Percentiles rank a stretch among this genome's conserved stretches.
phyloP scores from a whole-genome alignment of 2,329 filamentous ascomycete species.

The Phaeomoniella chlamydospora region DNA sequence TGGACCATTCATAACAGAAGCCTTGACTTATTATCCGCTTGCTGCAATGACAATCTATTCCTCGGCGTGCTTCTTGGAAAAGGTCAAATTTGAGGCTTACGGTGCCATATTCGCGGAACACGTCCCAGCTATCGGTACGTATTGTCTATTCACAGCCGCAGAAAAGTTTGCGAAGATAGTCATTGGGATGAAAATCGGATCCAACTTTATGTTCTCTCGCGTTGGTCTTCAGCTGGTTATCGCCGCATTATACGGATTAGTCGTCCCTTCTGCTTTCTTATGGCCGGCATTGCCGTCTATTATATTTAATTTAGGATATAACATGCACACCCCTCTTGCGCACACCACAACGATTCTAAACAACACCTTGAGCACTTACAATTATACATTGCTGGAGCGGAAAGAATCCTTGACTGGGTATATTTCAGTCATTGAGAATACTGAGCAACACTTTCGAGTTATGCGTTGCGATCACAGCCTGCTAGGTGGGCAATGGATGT shows the following conservation, averaged over 20 bases:
- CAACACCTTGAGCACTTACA: slow-evolving; percentile 44
- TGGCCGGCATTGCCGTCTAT: slow-evolving; percentile 57
- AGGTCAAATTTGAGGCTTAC: slow-evolving; percentile 20
- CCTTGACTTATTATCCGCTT: slow-evolving; percentile 56
- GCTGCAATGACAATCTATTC: slow-evolving; percentile 48
- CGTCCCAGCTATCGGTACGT: slow-evolving; percentile 51
- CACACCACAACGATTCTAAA: slow-evolving; percentile 51
- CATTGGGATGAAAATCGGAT: slow-evolving; percentile 41
- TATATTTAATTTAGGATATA: slow-evolving; percentile 47
- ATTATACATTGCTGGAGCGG: slow-evolving; percentile 66
- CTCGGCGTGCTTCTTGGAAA: slow-evolving; percentile 50
- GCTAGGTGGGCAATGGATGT: slow-evolving; percentile 75
- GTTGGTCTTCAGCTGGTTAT: slow-evolving; percentile 58
- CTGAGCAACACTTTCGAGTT: slow-evolving; percentile 55
- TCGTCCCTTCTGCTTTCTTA: slow-evolving; percentile 56
- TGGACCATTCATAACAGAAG: slow-evolving; percentile 65
- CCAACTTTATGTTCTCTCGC: slow-evolving; percentile 50
- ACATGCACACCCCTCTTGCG: slow-evolving; percentile 56
- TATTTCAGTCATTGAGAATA: slow-evolving; percentile 73
- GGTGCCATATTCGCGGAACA: slow-evolving; percentile 47
- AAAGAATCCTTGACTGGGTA: slow-evolving; percentile 84
- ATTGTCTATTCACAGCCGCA: slow-evolving; percentile 43
- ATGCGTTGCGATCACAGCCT: slow-evolving; percentile 91
- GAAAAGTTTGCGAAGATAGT: slow-evolving; percentile 25
- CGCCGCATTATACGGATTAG: slow-evolving; percentile 46